Base-by-base conservation (phyloP, 1,139 yeast species). In the Kodamaea sp. region DNA sequence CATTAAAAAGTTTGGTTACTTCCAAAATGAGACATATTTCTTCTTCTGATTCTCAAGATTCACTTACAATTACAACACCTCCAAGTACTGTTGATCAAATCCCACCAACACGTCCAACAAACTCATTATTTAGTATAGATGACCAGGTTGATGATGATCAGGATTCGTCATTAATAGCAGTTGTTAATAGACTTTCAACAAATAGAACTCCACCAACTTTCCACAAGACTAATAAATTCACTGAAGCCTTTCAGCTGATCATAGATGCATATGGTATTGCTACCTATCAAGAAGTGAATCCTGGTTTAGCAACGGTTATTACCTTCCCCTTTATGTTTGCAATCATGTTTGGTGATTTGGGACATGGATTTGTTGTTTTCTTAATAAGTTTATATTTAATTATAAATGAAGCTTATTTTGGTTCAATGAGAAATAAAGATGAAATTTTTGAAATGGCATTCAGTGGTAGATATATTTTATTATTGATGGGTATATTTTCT, bases 241-340 rank as follows among this genome's bases (percentile, higher is more conserved):
- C 98, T 0, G 73, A 69, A 9, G 96, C 96, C 0, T 94, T 87
- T 72, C 99, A 92, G 65, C 77, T 78, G 56, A 90, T 92, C 57
- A 88, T 87, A 49, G 98, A 92, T 62, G 96, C 96, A 6, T 92
- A 92, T 57, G 98, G 97, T 50, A 75, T 90, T 38, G 95, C 96
- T 9, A 81, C 95, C 8, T 90, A 92, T 63, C 89, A 87, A 57
- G 99, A 92, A 62, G 94, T 92, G 28, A 92, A 92, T 55, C 97
- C 98, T 2, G 97, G 96, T 40, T 72, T 92, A 48, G 95, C 98
- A 4, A 87, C 99, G 0, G 78, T 90, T 35, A 85, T 92, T 27
- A 92, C 99, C 0, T 92, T 92, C 67, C 99, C 99, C 9, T 92
- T 94, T 63, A 88, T 92, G 96, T 92, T 92, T 70, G 97, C 98